These are phyloP conservation scores for Endogone sp. DNA, from an alignment of 192 early-diverging fungal species.

Conservation along the genomic window DNA sequence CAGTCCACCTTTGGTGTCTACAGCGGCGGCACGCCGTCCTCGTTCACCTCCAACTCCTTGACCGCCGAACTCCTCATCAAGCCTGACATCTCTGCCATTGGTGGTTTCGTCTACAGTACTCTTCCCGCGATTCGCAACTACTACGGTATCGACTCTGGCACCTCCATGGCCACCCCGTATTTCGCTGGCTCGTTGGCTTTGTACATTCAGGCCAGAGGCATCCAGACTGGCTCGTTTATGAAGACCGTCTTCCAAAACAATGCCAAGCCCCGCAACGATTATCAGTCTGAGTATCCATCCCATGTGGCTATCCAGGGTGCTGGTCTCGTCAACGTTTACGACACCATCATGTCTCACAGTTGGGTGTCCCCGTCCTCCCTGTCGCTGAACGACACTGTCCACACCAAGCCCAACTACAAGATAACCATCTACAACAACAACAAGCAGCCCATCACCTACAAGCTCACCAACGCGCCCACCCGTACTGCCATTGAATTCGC, in stretches of 20 bases:
- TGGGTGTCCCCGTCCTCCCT: neutral
- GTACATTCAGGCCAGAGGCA: constrained; percentile 3
- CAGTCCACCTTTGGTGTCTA: neutral
- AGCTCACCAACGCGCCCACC: neutral
- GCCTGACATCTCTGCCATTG: constrained; percentile 51
- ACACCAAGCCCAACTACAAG: neutral
- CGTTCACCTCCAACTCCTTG: constrained; percentile 67
- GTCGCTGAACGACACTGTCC: constrained; percentile 1
- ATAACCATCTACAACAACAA: neutral
- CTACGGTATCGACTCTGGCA: constrained; percentile 71
- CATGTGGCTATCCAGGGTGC: neutral
- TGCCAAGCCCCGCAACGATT: neutral
- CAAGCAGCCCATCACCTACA: neutral
- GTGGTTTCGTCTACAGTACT: constrained; percentile 53
- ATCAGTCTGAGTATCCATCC: neutral
- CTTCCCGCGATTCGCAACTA: constrained; percentile 39
- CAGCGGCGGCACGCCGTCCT: constrained; percentile 53
- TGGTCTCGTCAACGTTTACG: constrained; percentile 1
- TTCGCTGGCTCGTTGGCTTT: constrained; percentile 51
- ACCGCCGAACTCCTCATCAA: constrained; percentile 55
- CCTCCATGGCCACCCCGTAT: constrained; percentile 88
- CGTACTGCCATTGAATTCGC: neutral
- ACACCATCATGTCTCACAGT: neutral
- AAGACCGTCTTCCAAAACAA: constrained; percentile 6
- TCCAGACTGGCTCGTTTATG: neutral